Base-by-base conservation (phyloP, 1,139 yeast species). In the Yamadazyma jaroonii region DNA sequence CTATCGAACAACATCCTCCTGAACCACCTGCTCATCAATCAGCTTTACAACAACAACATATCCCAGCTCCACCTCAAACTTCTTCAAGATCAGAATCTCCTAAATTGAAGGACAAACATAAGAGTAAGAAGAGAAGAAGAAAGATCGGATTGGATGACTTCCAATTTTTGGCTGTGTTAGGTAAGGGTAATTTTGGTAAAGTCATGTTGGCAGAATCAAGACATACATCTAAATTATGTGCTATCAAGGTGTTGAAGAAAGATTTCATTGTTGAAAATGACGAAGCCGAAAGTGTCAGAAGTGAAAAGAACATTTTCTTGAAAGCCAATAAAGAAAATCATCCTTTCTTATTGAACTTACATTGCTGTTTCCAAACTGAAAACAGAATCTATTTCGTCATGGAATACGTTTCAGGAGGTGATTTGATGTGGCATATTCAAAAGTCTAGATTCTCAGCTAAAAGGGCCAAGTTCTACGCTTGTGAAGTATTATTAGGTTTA, bases 361-460 rank as follows among this genome's bases (percentile, higher is more conserved):
- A 84, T 57, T 94, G 97, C 53, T 89, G 97, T 56, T 92, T 92
- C 77, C 99, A 92, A 65, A 92, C 98, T 0, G 98, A 94, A 52
- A 90, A 94, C 59, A 79, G 98, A 57, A 86, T 92, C 32, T 92
- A 94, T 62, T 92, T 94, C 64, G 98, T 95, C 10, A 92, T 92
- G 98, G 98, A 92, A 61, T 92, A 89, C 56, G 84, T 92, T 38
- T 82, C 95, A 9, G 99, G 98, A 41, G 99, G 99, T 59, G 99
- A 92, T 67, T 76, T 92, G 56, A 92, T 92, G 98, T 89, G 97
- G 95, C 99, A 92, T 59, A 94, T 92, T 53, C 98, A 92, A 61
- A 88, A 88, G 56, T 86, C 87, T 40, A 75, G 94, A 52, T 85
- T 92, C 56, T 83, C 96, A 2, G 84, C 92, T 14, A 80, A 86